Evolutionary conservation across 192 early-diverging fungal species (phyloP).

Genomic region (Backusella mclennaniae): DNA sequence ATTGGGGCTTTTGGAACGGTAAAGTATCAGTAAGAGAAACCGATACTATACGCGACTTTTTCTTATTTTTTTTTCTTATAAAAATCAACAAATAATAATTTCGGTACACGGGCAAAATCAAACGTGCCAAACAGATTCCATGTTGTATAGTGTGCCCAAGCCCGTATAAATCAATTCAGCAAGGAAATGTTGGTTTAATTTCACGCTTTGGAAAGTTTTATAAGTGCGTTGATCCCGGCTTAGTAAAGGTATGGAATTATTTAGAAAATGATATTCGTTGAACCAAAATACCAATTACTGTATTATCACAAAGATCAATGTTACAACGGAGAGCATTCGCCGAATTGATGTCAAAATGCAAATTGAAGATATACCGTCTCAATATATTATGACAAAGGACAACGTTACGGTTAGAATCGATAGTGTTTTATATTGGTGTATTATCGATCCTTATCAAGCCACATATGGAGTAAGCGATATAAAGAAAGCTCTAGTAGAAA

Average conservation of each 20-base stretch:
- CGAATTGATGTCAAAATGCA: constrained; percentile 51
- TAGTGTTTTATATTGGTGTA: constrained; percentile 84
- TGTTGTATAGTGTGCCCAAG: constrained; percentile 51
- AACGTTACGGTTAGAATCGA: constrained; percentile 85
- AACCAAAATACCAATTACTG: background rate
- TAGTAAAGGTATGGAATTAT: constrained; percentile 41
- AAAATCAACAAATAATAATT: background rate
- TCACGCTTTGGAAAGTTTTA: constrained; percentile 61
- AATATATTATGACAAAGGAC: constrained; percentile 87
- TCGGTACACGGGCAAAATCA: background rate
- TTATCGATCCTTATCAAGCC: constrained; percentile 74
- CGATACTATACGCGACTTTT: background rate
- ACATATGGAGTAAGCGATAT: constrained; percentile 78
- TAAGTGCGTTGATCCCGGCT: constrained; percentile 52
- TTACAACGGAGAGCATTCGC: constrained; percentile 41
- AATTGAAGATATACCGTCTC: constrained; percentile 59
- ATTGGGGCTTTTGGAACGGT: constrained; percentile 49
- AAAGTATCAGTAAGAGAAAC: background rate
- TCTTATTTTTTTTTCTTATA: background rate
- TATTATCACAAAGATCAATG: constrained; percentile 36
- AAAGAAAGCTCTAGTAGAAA: constrained; percentile 70
- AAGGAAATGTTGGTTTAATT: constrained; percentile 72
- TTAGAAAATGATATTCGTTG: background rate
- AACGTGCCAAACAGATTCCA: constrained; percentile 27
- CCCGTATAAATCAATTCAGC: constrained; percentile 64